Conservation (phyloP, 345 rosid species). For the Pelargonium nanum region DNA sequence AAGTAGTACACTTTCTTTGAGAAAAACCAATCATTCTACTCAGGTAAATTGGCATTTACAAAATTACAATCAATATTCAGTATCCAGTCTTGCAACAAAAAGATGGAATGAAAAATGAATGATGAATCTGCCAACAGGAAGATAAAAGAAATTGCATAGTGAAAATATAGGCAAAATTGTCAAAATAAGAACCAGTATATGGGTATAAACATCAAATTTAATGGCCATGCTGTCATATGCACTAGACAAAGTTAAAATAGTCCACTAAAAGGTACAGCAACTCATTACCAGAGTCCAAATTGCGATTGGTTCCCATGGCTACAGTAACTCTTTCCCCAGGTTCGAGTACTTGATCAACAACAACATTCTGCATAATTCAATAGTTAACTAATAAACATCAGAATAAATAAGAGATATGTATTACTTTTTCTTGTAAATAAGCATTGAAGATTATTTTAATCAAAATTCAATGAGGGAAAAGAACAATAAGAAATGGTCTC, state of each 20-base stretch:
- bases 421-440: background rate
- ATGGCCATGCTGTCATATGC: background rate
- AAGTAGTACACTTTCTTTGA: no score
- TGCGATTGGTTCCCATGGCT: constrained; percentile 65
- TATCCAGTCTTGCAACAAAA: background rate
- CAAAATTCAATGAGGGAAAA: no score
- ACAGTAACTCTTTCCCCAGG: constrained; percentile 83
- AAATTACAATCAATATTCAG: background rate
- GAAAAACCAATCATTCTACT: background rate
- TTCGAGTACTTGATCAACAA: constrained; percentile 52
- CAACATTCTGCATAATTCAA: constrained; percentile 47
- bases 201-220: background rate
- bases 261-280: background rate
- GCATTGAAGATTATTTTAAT: background rate
- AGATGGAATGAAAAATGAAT: background rate
- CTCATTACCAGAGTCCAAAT: constrained; percentile 45
- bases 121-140: background rate
- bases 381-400: constrained; percentile 13
- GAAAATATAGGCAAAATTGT: background rate
- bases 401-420: background rate
- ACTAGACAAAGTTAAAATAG: background rate
- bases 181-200: no score
- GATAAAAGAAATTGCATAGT: background rate
- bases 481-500: background rate
- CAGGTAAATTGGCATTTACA: background rate